Percentiles rank a stretch among this genome's conserved stretches.
phyloP scores from a whole-genome alignment of 2,329 filamentous ascomycete genomes.

The Fusarium sp. region DNA sequence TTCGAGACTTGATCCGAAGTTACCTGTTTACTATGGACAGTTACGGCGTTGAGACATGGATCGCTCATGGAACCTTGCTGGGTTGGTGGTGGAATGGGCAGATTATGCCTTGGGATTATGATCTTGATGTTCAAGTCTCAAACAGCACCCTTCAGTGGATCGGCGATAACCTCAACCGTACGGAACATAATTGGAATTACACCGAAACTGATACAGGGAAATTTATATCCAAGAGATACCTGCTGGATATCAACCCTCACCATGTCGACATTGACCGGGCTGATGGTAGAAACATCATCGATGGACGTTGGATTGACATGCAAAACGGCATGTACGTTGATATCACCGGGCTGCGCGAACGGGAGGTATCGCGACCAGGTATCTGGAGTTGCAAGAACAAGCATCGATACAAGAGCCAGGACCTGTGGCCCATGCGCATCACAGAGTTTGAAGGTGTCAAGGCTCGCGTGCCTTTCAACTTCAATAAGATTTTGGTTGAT shows the following conservation, averaged over 20 bases:
- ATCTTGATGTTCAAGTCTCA: conserved; percentile 84
- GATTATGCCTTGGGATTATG: conserved; percentile 86
- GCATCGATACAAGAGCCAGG: conserved; percentile 75
- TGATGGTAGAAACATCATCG: conserved; percentile 81
- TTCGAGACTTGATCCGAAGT: conserved; percentile 76
- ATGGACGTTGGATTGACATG: conserved; percentile 84
- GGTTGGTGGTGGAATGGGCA: conserved; percentile 90
- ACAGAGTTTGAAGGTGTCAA: conserved; percentile 79
- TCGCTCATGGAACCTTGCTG: conserved; percentile 84
- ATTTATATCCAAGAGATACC: conserved; percentile 63
- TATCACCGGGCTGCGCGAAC: conserved; percentile 80
- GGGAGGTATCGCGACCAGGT: conserved; percentile 69
- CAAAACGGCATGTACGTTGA: conserved; percentile 83
- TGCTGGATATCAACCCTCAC: conserved; percentile 83
- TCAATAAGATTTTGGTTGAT: conserved; percentile 71
- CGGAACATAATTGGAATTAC: conserved; percentile 67
- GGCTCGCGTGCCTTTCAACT: conserved; percentile 75
- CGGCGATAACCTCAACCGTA: conserved; percentile 74
- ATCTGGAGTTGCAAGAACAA: conserved; percentile 84
- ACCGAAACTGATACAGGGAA: conserved; percentile 55
- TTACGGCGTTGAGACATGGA: conserved; percentile 81
- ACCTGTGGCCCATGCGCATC: conserved; percentile 80
- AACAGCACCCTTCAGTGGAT: conserved; percentile 73
- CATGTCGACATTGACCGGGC: conserved; percentile 69
- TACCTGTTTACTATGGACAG: conserved; percentile 76